These are phyloP conservation scores for Melaleuca alternifolia DNA, from an alignment of 345 rosid genomes.

Conservation along the genomic window DNA sequence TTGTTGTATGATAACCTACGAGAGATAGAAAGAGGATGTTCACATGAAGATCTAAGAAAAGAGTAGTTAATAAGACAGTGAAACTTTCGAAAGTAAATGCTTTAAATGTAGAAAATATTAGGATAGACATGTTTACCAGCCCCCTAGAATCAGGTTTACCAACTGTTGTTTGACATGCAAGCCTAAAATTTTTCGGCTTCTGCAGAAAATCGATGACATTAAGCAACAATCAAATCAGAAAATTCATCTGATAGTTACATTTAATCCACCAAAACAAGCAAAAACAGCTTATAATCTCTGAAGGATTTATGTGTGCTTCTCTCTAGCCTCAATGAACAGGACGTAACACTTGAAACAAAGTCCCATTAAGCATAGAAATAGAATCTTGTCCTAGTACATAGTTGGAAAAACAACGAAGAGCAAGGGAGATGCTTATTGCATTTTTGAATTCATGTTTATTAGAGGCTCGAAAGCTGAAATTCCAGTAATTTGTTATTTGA, in stretches of 20 bases:
- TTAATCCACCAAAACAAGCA: not conserved
- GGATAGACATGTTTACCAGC: slow-evolving; percentile 18
- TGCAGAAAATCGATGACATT: slow-evolving; percentile 8
- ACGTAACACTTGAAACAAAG: not conserved
- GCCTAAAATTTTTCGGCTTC: slow-evolving; percentile 87
- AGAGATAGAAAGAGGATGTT: not conserved
- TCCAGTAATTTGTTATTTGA: not conserved
- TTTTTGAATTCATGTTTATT: not conserved
- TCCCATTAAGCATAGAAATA: not conserved
- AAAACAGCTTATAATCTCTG: not conserved
- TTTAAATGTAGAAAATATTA: not conserved
- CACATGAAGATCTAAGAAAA: not conserved
- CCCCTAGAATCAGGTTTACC: slow-evolving; percentile 73
- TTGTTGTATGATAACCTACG: slow-evolving; percentile 80
- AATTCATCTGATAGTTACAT: not conserved
- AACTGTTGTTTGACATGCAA: slow-evolving; percentile 87
- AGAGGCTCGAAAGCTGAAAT: not conserved
- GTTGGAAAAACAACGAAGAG: not conserved
- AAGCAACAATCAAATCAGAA: not conserved
- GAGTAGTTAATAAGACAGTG: not conserved
- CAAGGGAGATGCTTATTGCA: not conserved
- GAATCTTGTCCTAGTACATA: not conserved
- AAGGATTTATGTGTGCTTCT: not conserved
- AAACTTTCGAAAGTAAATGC: not conserved
- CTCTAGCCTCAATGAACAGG: not conserved